Conservation (phyloP, 805 yeast genomes). For the Hanseniaspora clermontiae region DNA sequence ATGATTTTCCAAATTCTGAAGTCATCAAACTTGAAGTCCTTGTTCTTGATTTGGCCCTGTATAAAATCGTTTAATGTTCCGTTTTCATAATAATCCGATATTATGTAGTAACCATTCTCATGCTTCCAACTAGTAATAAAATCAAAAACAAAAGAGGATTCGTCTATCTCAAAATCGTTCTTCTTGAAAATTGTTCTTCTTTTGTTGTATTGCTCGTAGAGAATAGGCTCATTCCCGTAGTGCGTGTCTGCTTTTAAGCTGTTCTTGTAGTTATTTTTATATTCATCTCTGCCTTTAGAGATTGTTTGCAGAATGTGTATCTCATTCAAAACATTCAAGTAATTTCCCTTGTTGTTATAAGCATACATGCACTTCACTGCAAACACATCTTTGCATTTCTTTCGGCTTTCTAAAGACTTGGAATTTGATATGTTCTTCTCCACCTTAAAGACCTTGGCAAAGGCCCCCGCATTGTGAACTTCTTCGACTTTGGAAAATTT, state of each 20-base stretch:
- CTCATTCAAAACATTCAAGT: constrained; percentile 57
- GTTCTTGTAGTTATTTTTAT: neutral
- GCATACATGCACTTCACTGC: constrained; percentile 82
- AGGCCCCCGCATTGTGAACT: constrained; percentile 69
- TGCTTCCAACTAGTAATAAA: constrained; percentile 42
- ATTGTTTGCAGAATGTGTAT: constrained; percentile 48
- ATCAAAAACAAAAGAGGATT: constrained; percentile 64
- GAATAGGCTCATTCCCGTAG: neutral
- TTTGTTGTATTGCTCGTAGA: constrained; percentile 4
- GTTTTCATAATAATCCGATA: constrained; percentile 92
- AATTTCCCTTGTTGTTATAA: constrained; percentile 37
- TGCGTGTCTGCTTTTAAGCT: neutral
- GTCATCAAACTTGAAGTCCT: constrained; percentile 55
- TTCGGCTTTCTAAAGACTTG: constrained; percentile 35
- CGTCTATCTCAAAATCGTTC: constrained; percentile 33
- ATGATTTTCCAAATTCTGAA: constrained; percentile 97
- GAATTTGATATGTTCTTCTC: constrained; percentile 21
- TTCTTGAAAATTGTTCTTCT: constrained; percentile 17
- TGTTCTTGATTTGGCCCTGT: constrained; percentile 61
- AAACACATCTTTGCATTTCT: constrained; percentile 35
- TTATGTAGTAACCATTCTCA: constrained; percentile 63
- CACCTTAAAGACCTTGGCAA: constrained; percentile 77
- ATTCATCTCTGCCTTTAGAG: constrained; percentile 30
- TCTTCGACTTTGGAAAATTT: constrained; percentile 50
- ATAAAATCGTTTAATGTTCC: constrained; percentile 78